Evolutionary conservation across 768 basidiomycete genomes (phyloP).

Genomic region (Mycena belliarum): DNA sequence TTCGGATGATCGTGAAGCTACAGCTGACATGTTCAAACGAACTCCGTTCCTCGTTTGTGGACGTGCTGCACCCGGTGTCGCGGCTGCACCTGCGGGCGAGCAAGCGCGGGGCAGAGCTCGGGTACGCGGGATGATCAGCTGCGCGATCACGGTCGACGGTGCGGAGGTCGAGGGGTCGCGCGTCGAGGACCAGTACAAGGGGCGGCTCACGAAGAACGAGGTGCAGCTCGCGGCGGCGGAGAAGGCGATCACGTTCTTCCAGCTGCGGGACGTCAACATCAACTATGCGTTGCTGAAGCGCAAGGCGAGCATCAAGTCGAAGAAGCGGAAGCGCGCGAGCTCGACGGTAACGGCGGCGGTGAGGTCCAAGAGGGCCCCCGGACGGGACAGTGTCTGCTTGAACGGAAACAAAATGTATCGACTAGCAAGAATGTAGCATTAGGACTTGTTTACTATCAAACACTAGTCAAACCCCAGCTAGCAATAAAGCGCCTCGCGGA

Average conservation of each 20-base stretch:
- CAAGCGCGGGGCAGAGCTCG: constrained; percentile 45
- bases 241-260: constrained; percentile 51
- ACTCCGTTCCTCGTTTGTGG: no score
- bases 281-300: constrained; percentile 27
- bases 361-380: no score
- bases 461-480: no score
- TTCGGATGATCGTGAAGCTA: no score
- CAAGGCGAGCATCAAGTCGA: constrained; percentile 19
- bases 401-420: no score
- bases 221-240: constrained; percentile 70
- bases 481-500: no score
- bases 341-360: not conserved
- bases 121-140: constrained; percentile 52
- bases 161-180: constrained; percentile 43
- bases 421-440: no score
- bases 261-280: constrained; percentile 33
- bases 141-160: constrained; percentile 53
- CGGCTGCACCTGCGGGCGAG: constrained; percentile 62
- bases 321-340: constrained; percentile 12
- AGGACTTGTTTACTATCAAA: no score
- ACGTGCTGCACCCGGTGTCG: constrained; percentile 74
- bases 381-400: not conserved
- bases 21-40: no score
- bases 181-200: constrained; percentile 46
- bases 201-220: constrained; percentile 61